Base-by-base conservation (phyloP, 2,329 filamentous ascomycete genomes). In the Chrysoporthe deuterocubensis region DNA sequence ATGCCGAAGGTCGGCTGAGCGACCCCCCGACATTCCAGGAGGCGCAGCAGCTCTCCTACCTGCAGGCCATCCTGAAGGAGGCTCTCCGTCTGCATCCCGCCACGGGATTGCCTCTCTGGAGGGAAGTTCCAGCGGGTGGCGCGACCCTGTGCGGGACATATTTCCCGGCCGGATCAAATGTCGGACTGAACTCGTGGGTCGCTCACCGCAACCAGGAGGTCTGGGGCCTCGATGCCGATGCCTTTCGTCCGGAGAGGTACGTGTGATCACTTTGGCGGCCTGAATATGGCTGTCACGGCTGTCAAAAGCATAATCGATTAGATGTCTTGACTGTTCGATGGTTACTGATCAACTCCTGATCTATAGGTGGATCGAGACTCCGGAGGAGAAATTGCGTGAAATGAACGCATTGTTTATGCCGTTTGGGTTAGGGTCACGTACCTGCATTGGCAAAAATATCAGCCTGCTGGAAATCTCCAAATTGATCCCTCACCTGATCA, bases 61-160 rank as follows among this genome's bases (percentile, higher is more conserved):
- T 87, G n/a, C 81, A 87, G 68, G 84, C 84, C 0, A 80, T 82
- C 4, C 81, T 87, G 52, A 85, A 85, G 62, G 85, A 87, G 72
- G 82, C 82, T 0, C 74, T 87, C n/a, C 80, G 86, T 9, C 75
- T 87, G 32, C 81, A 85, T 62, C 80, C 85, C 0, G 81, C 83
- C 0, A 79, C 80, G 0, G 84, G 82, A 2, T 73, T 86, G 9
- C 81, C 83, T 3, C 74, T 87, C n/a, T 82, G 82, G 72, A 78
- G 85, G 6, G 75, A 80, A 0, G 83, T 86, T 0, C 83, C 84
- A 0, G 65, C 76, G 1, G 80, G 77, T 0, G 84, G 85, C 0
- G 76, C 77, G 0, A 77, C 78, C 4, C 77, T 87, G 4, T 76
- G 76, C 2, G 67, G 67, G 1, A 40, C n/a, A 6, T 66, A 62